These are phyloP conservation scores for Zygoascus flipseniorum DNA, from an alignment of 805 yeast genomes.

Conservation along the genomic window DNA sequence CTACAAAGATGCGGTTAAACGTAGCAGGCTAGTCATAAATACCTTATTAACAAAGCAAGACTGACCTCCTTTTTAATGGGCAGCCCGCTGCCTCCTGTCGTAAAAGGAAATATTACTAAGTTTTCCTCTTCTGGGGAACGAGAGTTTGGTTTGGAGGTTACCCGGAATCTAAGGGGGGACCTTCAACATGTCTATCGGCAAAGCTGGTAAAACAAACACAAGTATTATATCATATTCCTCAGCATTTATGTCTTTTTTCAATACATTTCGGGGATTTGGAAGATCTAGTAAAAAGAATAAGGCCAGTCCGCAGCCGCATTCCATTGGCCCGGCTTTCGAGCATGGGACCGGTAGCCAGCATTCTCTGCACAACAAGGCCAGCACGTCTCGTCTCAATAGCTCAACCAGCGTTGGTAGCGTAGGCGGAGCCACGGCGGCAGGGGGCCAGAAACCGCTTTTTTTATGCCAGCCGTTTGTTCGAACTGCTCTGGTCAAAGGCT, in stretches of 20 bases:
- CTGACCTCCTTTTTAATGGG: no score
- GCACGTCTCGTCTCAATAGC: not conserved
- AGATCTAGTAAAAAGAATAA: constrained; percentile 43
- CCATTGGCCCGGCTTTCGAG: not conserved
- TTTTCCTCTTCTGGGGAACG: no score
- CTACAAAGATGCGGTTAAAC: no score
- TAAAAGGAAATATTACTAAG: no score
- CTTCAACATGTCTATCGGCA: no score
- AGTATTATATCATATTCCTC: no score
- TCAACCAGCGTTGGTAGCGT: constrained; percentile 4
- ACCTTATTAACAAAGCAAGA: no score
- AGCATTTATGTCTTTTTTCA: constrained; percentile 24
- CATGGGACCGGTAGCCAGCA: constrained; percentile 4
- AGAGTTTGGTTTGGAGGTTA: no score
- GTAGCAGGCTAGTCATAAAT: no score
- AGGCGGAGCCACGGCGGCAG: constrained; percentile 5
- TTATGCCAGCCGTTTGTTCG: constrained; percentile 88
- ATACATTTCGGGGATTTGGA: constrained; percentile 45
- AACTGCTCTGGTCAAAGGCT: constrained; percentile 92
- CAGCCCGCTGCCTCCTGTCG: no score
- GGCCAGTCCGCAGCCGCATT: constrained; percentile 13
- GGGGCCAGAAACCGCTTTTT: constrained; percentile 48
- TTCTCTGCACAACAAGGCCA: not conserved
- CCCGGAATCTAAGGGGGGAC: no score
- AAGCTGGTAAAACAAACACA: no score